Base-by-base conservation (phyloP, 306 rosid genomes). In the Begonia peltatifolia region DNA sequence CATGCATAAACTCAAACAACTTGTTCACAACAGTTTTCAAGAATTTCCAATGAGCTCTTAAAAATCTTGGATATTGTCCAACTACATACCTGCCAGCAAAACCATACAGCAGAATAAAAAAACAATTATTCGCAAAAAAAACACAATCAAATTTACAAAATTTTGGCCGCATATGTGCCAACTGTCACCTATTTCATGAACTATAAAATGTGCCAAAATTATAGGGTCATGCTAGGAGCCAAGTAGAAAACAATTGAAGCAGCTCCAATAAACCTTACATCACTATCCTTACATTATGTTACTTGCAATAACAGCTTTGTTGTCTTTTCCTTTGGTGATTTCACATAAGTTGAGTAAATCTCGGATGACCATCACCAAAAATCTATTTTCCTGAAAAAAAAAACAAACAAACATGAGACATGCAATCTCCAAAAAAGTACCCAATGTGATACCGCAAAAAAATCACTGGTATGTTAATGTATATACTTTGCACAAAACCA, bases 311-410 rank as follows among this genome's bases (percentile, higher is more conserved):
- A 92, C 99, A 53, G 96, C 96, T 79, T 86, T 86, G 76, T 92
- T 92, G 63, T 92, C 99, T 73, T 92, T 92, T 60, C 99, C 99
- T 67, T 86, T 92, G 7, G 90, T 86, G 71, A 92, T 83, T 74
- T 92, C 96, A 64, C 99, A 92, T 41, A 86, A 73, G 68, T 92
- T 92, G 61, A 92, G 69, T 35, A 92, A 81, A 75, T 92, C 94
- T 11, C 99, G 96, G 66, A 92, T 92, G 71, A 86, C 99, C 99
- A 92, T 86, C 61, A 92, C 99, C 88, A 92, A 92, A 76, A 86
- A 92, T 59, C 96, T 81, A 76, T 83, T 92, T 76, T 92, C 99
- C 99, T 92, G 92, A 55, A 63, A 62, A 30, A 30, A 44, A 11
- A 47, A 65, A 60, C 63, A 64, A 61, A 15, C 23, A 58, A 20